Percentiles rank a stretch among this genome's conserved stretches.
phyloP scores from a whole-genome alignment of 306 rosid genomes.

The Sicyos edulis region DNA sequence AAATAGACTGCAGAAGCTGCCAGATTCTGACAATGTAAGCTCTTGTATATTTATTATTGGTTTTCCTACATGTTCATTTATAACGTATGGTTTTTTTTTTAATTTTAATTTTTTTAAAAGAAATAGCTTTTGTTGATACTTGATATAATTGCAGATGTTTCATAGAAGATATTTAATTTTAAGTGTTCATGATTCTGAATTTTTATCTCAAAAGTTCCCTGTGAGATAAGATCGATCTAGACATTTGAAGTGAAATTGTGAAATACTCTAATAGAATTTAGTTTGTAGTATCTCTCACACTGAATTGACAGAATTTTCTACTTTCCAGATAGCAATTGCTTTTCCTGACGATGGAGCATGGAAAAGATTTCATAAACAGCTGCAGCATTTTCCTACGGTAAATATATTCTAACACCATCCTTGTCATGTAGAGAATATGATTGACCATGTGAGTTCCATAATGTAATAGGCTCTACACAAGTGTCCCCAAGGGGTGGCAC shows the following conservation, averaged over 20 bases:
- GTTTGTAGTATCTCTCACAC: constrained; percentile 11
- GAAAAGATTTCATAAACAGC: constrained; percentile 91
- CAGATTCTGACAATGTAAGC: constrained; percentile 87
- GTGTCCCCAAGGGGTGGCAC: too few relatives aligned
- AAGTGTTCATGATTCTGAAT: background rate
- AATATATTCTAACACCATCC: background rate
- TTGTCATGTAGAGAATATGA: background rate
- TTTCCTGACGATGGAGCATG: constrained; percentile 99
- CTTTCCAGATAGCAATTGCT: constrained; percentile 68
- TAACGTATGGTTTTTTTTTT: background rate
- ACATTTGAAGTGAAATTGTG: background rate
- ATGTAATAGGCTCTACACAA: too few relatives aligned
- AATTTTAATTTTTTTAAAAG: too few relatives aligned
- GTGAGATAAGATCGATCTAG: background rate
- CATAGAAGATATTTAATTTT: background rate
- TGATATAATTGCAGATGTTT: background rate
- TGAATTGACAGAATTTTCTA: constrained; percentile 17
- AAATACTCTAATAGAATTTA: background rate
- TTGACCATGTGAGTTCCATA: background rate
- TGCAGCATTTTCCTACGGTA: constrained; percentile 96
- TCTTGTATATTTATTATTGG: background rate
- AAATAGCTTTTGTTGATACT: background rate
- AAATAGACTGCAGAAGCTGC: constrained; percentile 78
- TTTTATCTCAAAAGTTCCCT: constrained; percentile 7
- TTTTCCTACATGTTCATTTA: constrained; percentile 10